Base-by-base conservation (phyloP, 441 rosid species). In the Isatis lusitanica region DNA sequence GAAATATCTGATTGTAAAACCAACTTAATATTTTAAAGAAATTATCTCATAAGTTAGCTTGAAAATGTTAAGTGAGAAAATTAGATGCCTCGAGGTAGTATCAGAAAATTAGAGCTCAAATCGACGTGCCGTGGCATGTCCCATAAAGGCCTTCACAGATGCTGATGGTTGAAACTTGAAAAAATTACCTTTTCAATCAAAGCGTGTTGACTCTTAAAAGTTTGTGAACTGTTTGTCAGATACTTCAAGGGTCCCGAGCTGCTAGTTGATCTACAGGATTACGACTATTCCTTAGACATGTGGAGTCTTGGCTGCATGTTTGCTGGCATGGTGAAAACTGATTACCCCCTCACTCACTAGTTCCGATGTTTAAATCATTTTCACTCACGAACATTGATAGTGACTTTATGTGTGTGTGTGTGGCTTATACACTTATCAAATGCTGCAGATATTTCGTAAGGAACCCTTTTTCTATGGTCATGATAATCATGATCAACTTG, bases 231-330 rank as follows among this genome's bases (percentile, higher is more conserved):
- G 18, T 71, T 56, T 40, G 57, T 40, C 83, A 93, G 98, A 73
- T 88, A 90, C 77, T 93, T 91, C 71, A 93, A 93, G 81, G 98
- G 98, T 21, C 98, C 97, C 0, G 97, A 91, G 71, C 91, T 91
- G 67, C 84, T 88, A 30, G 93, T 91, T 68, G 96, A 94, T 80
- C 80, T 91, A 52, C 96, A 88, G 73, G 97, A 91, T 78, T 93
- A 93, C 43, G 96, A 93, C 83, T 93, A 93, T 79, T 90, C 96
- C 43, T 81, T 91, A 81, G 96, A 90, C 74, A 86, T 91, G 91
- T 93, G 98, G 98, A 93, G 97, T 83, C 96, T 91, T 33, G 98
- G 97, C 11, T 91, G 94, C 79, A 91, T 91, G 97, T 88, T 91
- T 83, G 97, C 97, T 48, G 96, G 98, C 82, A 93, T 93, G 98